A percentile compares a stretch with the other conserved stretches of the same genome.
phyloP scores from a whole-genome alignment of 2,329 filamentous ascomycete genomes.

The Sporothrix pseudoabietina region DNA sequence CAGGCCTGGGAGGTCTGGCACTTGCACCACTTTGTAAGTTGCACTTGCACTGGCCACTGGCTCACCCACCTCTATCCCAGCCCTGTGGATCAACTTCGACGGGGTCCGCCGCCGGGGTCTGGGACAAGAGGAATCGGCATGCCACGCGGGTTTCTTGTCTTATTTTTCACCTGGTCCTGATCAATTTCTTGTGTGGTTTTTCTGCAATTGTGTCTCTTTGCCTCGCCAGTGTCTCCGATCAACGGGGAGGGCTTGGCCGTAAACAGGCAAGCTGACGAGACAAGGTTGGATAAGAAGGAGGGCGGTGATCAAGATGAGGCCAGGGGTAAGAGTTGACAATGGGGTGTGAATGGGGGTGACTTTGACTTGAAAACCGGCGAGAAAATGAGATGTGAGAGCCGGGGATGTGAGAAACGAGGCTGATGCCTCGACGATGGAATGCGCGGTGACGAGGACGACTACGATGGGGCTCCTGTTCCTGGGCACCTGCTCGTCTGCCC shows the following conservation, averaged over 20 bases:
- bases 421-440: background rate
- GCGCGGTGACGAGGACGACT: slow-evolving; percentile 4
- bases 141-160: slow-evolving; percentile 17
- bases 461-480: background rate
- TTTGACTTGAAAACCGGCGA: background rate
- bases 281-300: slow-evolving; percentile 17
- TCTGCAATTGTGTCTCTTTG: background rate
- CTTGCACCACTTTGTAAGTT: background rate
- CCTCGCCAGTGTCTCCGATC: slow-evolving; percentile 21
- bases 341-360: slow-evolving; percentile 23
- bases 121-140: slow-evolving; percentile 16
- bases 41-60: background rate
- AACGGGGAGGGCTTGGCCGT: slow-evolving; percentile 23
- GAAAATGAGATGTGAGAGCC: background rate
- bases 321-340: slow-evolving; percentile 18
- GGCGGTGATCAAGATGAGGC: slow-evolving; percentile 25
- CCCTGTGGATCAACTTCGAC: slow-evolving; percentile 28
- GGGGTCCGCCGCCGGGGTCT: background rate
- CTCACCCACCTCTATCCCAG: slow-evolving; percentile 23
- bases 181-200: background rate
- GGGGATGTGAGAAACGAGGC: background rate
- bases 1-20: background rate
- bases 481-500: background rate
- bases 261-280: slow-evolving; percentile 21
- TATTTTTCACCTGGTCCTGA: background rate